Percentiles rank a stretch among this genome's conserved stretches.
phyloP scores from a whole-genome alignment of 306 rosid genomes.

The Sophora flavescens region DNA sequence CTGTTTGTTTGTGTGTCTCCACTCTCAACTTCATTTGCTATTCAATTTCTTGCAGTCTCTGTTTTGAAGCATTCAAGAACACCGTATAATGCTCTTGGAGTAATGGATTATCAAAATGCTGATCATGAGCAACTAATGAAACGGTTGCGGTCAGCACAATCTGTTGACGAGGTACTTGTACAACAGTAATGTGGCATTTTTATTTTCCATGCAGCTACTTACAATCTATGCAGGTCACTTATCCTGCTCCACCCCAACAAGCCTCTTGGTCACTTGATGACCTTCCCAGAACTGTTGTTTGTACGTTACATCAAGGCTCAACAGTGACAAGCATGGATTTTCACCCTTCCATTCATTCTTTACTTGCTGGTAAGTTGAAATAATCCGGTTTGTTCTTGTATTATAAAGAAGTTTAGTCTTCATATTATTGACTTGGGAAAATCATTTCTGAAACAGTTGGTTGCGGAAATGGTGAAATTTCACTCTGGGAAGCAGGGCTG shows the following conservation, averaged over 20 bases:
- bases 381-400: neutral
- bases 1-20: neutral
- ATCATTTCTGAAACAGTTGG: conserved; percentile 63
- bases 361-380: conserved; percentile 61
- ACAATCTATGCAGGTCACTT: conserved; percentile 51
- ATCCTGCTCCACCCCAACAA: conserved; percentile 49
- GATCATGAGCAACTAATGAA: conserved; percentile 61
- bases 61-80: conserved; percentile 65
- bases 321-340: conserved; percentile 66
- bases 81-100: conserved; percentile 55
- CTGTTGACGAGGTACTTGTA: conserved; percentile 62
- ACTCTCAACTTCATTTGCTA: conserved; percentile 28
- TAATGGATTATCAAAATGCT: conserved; percentile 55
- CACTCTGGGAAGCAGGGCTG: conserved; percentile 63
- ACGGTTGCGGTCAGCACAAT: conserved; percentile 60
- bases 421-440: conserved; percentile 30
- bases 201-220: conserved; percentile 34
- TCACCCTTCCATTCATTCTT: conserved; percentile 61
- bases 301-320: conserved; percentile 57
- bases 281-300: conserved; percentile 55
- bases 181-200: conserved; percentile 16
- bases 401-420: neutral
- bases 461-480: conserved; percentile 62
- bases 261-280: conserved; percentile 52
- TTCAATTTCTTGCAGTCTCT: conserved; percentile 51